A percentile compares a stretch with the other conserved stretches of the same genome.
phyloP scores from a whole-genome alignment of 1,284 basidiomycete genomes.

The Earliella scabrosa region DNA sequence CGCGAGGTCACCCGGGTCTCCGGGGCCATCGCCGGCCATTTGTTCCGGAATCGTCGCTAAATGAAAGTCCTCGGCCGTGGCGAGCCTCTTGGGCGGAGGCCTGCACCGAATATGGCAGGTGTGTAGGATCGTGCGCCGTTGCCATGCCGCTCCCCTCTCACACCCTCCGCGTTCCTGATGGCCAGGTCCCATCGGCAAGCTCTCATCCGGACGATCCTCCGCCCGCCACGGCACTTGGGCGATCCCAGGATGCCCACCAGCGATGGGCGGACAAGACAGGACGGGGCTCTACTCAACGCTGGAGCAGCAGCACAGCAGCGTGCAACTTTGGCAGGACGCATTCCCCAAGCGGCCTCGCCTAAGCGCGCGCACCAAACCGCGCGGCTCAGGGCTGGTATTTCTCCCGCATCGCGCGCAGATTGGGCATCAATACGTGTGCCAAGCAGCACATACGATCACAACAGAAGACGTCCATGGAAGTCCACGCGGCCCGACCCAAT shows the following conservation, averaged over 20 bases:
- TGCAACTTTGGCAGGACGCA: no score
- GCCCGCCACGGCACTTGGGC: background rate
- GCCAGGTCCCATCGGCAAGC: slow-evolving; percentile 10
- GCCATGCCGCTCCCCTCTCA: slow-evolving; percentile 12
- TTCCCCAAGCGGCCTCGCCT: no score
- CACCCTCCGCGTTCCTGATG: slow-evolving; percentile 16
- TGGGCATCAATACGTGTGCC: slow-evolving; percentile 1
- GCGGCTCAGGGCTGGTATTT: no score
- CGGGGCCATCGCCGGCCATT: background rate
- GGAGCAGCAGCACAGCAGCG: no score
- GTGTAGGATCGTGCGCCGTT: slow-evolving; percentile 18
- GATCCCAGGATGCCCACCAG: background rate
- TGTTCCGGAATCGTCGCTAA: background rate
- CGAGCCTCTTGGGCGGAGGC: background rate
- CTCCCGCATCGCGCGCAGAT: no score
- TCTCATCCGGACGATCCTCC: slow-evolving; percentile 10
- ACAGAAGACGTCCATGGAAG: slow-evolving; percentile 7
- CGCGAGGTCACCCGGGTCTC: background rate
- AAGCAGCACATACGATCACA: slow-evolving; percentile 1
- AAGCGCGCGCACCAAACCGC: no score
- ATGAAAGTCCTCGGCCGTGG: background rate
- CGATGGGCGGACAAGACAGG: background rate
- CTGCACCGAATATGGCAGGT: slow-evolving; percentile 1
- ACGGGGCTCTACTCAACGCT: no score
- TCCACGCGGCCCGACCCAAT: background rate